Evolutionary conservation across 2,329 filamentous ascomycete species (phyloP), one percentile per base, ranked within the genome.

Genomic region (Arthrobotrys conoides): DNA sequence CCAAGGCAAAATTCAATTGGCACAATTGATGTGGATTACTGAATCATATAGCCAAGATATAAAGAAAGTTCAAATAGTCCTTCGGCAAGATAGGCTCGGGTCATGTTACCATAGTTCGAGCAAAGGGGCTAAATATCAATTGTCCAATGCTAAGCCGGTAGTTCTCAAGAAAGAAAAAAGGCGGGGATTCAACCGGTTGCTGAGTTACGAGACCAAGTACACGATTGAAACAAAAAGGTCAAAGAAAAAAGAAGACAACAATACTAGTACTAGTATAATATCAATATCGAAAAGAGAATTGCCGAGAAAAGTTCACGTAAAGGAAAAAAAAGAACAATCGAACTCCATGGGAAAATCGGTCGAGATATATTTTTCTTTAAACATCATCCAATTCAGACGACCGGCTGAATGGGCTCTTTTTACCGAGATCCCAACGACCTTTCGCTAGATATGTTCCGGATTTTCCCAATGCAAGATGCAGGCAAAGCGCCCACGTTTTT

Each of bases 401-500:
- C 64, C 64, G 71, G 71, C 63, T 75, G 64, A 64, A 75, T 64
- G 57, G 30, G 44, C 24, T 53, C n/a, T 20, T 69, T 75, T 75
- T 75, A 68, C 64, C 71, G 64, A 68, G 64, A 73, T 51, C 64
- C 71, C 49, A n/a, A 66, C 51, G 38, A 65, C 3, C n/a, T n/a
- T 48, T 69, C 53, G 71, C 70, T 66, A 49, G 49, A 24, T 44
- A 66, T 67, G 57, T 64, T 38, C 70, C 70, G 61, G 70, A 73
- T 73, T 64, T 68, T 55, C 55, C 53, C 49, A 49, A 71, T 77
- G 72, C 72, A 48, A 77, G 66, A 77, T 71, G 67, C 72, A 77
- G 72, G 57, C 67, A 69, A 27, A 57, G 46, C 57, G 59, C 49
- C 72, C 72, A 77, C 72, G 72, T 77, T 77, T 67, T 67, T 49